Evolutionary conservation across 805 yeast species (phyloP).

Genomic region (Ogataea ganodermae): DNA sequence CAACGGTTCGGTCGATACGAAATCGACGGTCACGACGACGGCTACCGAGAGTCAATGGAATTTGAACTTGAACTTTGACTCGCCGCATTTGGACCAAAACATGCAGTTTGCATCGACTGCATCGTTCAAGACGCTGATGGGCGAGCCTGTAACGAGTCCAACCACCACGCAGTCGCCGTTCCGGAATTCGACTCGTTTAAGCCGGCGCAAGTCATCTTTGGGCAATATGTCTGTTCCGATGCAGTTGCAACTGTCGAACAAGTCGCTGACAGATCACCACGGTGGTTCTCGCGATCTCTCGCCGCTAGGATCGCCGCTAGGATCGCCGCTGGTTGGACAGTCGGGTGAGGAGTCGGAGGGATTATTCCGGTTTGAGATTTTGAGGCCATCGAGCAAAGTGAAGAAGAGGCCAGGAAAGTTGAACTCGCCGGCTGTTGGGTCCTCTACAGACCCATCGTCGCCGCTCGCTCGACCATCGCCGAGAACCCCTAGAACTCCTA

Average conservation of each 20-base stretch:
- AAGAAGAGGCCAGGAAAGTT: conserved; percentile 35
- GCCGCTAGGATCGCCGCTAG: conserved; percentile 28
- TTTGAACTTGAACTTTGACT: conserved; percentile 30
- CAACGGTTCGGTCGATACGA: conserved; percentile 63
- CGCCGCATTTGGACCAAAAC: conserved; percentile 30
- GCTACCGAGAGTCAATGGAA: conserved; percentile 27
- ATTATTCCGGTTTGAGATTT: conserved; percentile 46
- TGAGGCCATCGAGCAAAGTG: conserved; percentile 39
- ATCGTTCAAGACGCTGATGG: conserved; percentile 74
- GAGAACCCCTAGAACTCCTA: conserved; percentile 29
- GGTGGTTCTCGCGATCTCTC: conserved; percentile 20
- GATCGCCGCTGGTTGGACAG: conserved; percentile 16
- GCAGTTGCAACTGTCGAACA: conserved; percentile 15
- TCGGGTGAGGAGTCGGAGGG: conserved; percentile 40
- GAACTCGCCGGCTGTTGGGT: conserved; percentile 20
- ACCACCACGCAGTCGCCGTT: conserved; percentile 18
- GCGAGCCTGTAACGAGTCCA: conserved; percentile 38
- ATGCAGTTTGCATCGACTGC: conserved; percentile 53
- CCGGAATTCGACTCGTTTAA: conserved; percentile 23
- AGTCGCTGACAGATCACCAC: conserved; percentile 16
- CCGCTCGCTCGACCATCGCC: conserved; percentile 32
- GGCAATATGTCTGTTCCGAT: conserved; percentile 19
- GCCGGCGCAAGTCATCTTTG: conserved; percentile 21
- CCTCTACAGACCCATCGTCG: conserved; percentile 24
- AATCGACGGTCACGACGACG: conserved; percentile 44